A percentile compares a stretch with the other conserved stretches of the same genome.
phyloP scores from a whole-genome alignment of 129 eudicot genomes.

The Escallonia rubra region DNA sequence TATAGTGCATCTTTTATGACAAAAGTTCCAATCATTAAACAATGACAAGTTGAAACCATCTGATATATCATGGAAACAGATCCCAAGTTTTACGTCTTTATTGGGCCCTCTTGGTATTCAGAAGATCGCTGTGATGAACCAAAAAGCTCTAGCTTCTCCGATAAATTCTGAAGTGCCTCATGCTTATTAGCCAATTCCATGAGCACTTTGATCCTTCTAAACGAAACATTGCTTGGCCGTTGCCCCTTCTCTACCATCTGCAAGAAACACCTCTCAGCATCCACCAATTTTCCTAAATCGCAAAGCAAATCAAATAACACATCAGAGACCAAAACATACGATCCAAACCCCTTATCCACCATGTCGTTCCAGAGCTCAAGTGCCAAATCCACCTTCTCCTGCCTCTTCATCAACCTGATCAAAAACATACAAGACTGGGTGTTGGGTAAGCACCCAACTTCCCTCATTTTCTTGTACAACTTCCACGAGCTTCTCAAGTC shows the following conservation, averaged over 20 bases:
- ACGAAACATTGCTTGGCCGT: conserved; percentile 47
- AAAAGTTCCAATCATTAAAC: no score
- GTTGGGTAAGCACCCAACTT: conserved; percentile 47
- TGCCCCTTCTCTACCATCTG: conserved; percentile 66
- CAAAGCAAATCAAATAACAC: conserved; percentile 58
- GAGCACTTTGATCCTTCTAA: conserved; percentile 62
- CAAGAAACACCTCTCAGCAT: conserved; percentile 61
- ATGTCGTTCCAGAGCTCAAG: conserved; percentile 67
- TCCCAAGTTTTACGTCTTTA: no score
- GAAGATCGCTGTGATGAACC: conserved; percentile 19
- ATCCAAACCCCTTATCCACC: conserved; percentile 61
- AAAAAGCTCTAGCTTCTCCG: conserved; percentile 47
- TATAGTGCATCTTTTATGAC: no score
- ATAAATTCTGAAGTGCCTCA: conserved; percentile 32
- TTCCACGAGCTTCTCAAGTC: conserved; percentile 51
- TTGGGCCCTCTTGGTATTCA: background rate
- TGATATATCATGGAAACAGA: no score
- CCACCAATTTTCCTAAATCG: conserved; percentile 46
- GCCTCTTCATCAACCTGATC: conserved; percentile 44
- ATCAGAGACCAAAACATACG: conserved; percentile 48
- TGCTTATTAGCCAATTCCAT: conserved; percentile 59
- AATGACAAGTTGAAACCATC: no score
- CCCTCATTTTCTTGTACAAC: conserved; percentile 52
- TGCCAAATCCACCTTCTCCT: conserved; percentile 56
- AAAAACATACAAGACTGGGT: conserved; percentile 66